Conservation (phyloP, 139 green algal species). For the Chlamydomonas sp. region DNA sequence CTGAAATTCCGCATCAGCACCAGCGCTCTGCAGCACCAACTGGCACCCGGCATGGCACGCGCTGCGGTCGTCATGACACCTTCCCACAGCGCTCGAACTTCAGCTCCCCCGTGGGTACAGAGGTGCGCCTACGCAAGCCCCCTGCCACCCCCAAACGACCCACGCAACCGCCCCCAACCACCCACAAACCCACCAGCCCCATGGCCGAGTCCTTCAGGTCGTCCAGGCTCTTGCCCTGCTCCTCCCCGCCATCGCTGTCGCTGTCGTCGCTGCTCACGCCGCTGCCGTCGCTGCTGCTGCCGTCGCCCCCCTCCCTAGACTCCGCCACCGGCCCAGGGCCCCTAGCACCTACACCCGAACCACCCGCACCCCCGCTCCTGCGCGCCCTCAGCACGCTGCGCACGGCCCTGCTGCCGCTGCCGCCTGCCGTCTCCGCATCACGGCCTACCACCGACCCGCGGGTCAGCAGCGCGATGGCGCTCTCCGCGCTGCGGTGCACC, state of each 20-base stretch:
- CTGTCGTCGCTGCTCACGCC: neutral
- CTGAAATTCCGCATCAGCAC: too few species aligned
- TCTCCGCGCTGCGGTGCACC: neutral
- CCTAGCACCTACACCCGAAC: neutral
- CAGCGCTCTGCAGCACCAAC: too few species aligned
- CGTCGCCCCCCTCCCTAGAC: neutral
- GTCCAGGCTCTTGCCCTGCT: neutral
- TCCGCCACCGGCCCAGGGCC: neutral
- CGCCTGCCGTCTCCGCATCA: neutral
- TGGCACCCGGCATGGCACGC: too few species aligned
- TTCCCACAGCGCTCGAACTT: too few species aligned
- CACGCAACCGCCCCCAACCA: neutral
- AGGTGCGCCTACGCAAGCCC: neutral
- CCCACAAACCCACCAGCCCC: neutral
- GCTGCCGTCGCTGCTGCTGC: neutral
- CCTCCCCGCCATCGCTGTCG: neutral
- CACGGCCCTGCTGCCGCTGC: neutral
- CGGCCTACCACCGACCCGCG: neutral
- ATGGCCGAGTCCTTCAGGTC: conserved; percentile 4
- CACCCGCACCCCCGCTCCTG: neutral
- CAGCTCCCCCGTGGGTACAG: too few species aligned
- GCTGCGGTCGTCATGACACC: too few species aligned
- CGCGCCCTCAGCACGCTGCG: neutral
- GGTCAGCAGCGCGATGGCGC: neutral
- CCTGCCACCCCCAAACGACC: neutral